phyloP scores from a whole-genome alignment of 2,329 filamentous ascomycete genomes.

The Cryphonectria japonica region DNA sequence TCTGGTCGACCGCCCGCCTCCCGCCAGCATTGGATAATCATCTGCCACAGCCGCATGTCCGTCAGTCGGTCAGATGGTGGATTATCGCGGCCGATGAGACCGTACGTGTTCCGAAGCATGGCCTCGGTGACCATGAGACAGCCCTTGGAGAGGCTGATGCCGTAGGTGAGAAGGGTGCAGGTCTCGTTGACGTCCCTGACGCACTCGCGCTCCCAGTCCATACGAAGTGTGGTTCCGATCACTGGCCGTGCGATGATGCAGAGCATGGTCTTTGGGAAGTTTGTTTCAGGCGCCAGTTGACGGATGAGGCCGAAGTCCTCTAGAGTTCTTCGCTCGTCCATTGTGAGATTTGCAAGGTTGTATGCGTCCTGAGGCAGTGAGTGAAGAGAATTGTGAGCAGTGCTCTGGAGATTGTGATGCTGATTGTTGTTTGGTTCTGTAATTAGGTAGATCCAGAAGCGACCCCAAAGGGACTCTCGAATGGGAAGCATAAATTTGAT shows the following conservation, averaged over 20 bases:
- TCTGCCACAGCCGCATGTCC: constrained; percentile 9
- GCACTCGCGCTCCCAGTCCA: neutral
- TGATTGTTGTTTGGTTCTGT: neutral
- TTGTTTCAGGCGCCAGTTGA: neutral
- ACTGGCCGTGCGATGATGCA: neutral
- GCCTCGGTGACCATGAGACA: neutral
- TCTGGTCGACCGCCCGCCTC: neutral
- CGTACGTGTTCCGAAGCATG: neutral
- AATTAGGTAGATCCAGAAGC: too few species aligned
- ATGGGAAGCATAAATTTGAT: neutral
- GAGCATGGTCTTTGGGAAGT: neutral
- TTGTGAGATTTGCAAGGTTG: neutral
- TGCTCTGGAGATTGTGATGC: neutral
- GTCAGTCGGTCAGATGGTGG: neutral
- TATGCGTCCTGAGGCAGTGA: neutral
- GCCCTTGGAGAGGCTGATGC: neutral
- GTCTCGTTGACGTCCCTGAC: neutral
- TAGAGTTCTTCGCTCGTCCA: neutral
- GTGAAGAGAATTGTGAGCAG: neutral
- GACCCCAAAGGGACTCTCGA: neutral
- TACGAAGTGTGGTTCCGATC: neutral
- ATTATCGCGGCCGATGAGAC: too few species aligned
- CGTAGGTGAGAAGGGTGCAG: neutral
- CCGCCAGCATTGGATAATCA: neutral
- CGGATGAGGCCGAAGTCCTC: neutral